Percentiles rank a stretch among this genome's conserved stretches.
Evolutionary conservation across 805 yeast species (phyloP).

Genomic region (Grigorovia jiainica): DNA sequence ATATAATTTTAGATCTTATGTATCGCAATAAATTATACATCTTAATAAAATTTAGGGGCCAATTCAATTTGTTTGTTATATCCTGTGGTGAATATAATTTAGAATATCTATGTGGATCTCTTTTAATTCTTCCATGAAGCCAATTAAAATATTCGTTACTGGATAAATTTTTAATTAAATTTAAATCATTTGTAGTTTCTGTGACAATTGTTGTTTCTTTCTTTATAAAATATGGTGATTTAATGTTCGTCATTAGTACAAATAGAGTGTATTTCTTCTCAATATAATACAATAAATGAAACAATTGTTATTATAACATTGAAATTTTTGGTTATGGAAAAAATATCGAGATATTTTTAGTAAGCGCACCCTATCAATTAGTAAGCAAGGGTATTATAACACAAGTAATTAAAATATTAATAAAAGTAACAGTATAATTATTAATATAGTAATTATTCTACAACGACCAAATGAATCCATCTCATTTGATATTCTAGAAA

Average conservation of each 20-base stretch:
- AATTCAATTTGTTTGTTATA: neutral
- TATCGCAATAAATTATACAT: constrained; percentile 32
- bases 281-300: too few relatives aligned
- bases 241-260: neutral
- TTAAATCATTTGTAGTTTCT: constrained; percentile 2
- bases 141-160: constrained; percentile 22
- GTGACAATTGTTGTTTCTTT: neutral
- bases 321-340: too few relatives aligned
- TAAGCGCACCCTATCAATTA: too few relatives aligned
- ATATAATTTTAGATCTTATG: constrained; percentile 56
- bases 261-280: too few relatives aligned
- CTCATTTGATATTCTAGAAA: constrained; percentile 34
- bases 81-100: neutral
- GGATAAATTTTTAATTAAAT: constrained; percentile 5
- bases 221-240: neutral
- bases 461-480: constrained; percentile 35
- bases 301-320: too few relatives aligned
- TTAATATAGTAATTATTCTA: constrained; percentile 35
- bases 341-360: too few relatives aligned
- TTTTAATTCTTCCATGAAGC: constrained; percentile 18
- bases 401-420: constrained; percentile 31
- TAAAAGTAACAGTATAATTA: constrained; percentile 36
- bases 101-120: constrained; percentile 17
- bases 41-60: constrained; percentile 14
- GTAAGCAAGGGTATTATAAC: neutral